Evolutionary conservation across 768 basidiomycete species (phyloP).

Genomic region (Trametes meyenii): DNA sequence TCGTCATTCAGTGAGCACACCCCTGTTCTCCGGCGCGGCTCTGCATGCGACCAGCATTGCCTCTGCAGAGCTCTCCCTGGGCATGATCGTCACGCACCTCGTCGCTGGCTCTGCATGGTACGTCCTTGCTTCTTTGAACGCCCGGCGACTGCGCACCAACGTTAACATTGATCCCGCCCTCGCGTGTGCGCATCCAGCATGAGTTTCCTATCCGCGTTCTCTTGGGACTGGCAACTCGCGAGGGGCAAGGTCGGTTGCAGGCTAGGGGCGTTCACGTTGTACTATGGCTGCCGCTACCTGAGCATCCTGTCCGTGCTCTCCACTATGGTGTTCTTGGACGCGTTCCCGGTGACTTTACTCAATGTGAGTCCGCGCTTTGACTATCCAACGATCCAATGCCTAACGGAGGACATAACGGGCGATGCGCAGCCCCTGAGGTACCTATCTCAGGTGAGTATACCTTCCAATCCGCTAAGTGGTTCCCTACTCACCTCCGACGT

Average conservation of each 20-base stretch:
- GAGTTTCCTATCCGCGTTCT: constrained; percentile 6
- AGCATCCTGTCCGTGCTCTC: constrained; percentile 2
- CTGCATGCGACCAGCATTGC: no score
- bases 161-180: neutral
- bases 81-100: constrained; percentile 7
- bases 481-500: neutral
- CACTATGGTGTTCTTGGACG: constrained; percentile 2
- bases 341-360: neutral
- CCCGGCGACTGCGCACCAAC: neutral
- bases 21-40: neutral
- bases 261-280: constrained; percentile 4
- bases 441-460: neutral
- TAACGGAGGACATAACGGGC: no score
- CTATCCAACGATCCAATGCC: neutral
- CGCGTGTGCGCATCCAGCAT: neutral
- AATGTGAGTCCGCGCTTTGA: neutral
- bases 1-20: constrained; percentile 1
- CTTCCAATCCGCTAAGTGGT: neutral
- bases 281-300: constrained; percentile 15
- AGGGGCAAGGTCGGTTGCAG: constrained; percentile 9
- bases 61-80: neutral
- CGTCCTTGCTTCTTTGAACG: neutral
- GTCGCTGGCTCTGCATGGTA: constrained; percentile 12
- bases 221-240: constrained; percentile 8
- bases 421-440: neutral